Percentiles rank a stretch among this genome's conserved stretches.
Conservation (phyloP, 1,284 basidiomycete species). For the Fomitopsis betulina region DNA sequence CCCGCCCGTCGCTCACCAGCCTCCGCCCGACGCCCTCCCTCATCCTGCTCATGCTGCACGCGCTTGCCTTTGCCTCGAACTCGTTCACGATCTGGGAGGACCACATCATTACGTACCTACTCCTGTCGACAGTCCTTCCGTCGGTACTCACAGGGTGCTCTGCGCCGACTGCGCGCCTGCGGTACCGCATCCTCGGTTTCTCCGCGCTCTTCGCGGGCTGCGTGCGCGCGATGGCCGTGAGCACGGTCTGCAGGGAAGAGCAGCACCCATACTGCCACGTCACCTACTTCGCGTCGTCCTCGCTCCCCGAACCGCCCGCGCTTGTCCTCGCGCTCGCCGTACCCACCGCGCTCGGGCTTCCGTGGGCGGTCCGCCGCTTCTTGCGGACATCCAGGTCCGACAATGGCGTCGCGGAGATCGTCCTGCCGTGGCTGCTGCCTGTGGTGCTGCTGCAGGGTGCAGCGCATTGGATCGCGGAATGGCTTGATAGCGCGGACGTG, state of each 20-base stretch:
- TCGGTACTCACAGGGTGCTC: constrained; percentile 55
- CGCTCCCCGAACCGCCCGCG: constrained; percentile 57
- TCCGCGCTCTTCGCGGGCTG: constrained; percentile 64
- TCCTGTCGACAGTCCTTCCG: constrained; percentile 59
- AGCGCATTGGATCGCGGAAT: constrained; percentile 78
- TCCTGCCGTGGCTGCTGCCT: constrained; percentile 57
- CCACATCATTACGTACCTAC: constrained; percentile 70
- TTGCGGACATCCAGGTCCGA: constrained; percentile 71
- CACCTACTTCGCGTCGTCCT: constrained; percentile 80
- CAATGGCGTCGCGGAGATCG: constrained; percentile 62
- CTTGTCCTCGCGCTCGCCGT: constrained; percentile 52
- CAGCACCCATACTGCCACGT: constrained; percentile 85
- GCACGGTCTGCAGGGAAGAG: constrained; percentile 92
- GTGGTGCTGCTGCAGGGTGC: constrained; percentile 55
- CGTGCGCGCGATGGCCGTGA: constrained; percentile 68
- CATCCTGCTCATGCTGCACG: constrained; percentile 61
- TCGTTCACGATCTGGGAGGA: constrained; percentile 98
- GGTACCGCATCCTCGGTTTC: constrained; percentile 74
- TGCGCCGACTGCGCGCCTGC: constrained; percentile 65
- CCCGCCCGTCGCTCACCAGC: constrained; percentile 28
- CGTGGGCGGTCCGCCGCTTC: constrained; percentile 52
- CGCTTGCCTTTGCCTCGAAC: constrained; percentile 80
- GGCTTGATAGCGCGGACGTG: constrained; percentile 54
- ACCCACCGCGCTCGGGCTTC: constrained; percentile 54
- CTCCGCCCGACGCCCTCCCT: constrained; percentile 32